Evolutionary conservation across 371 early-diverging fungal genomes (phyloP).

Genomic region (Dinochytrium kinnereticum): DNA sequence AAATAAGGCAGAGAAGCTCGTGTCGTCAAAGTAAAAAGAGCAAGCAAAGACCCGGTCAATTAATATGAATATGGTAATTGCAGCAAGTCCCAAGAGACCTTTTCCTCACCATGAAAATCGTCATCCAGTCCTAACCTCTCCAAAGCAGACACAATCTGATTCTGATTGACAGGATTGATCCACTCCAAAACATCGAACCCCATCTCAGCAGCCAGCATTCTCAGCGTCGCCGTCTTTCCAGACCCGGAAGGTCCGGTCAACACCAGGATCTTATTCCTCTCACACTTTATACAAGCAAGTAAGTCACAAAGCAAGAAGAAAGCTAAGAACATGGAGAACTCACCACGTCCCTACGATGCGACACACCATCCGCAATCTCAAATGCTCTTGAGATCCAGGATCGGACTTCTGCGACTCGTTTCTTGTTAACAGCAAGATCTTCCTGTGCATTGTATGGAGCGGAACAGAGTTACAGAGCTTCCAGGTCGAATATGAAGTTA

Average conservation of each 20-base stretch:
- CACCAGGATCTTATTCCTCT: slow-evolving; percentile 50
- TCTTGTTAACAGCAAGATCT: slow-evolving; percentile 65
- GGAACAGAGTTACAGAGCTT: not conserved
- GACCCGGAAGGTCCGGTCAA: slow-evolving; percentile 78
- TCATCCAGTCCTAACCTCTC: not conserved
- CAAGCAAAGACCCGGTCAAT: not conserved
- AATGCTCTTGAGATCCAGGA: slow-evolving; percentile 58
- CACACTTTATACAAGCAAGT: no score
- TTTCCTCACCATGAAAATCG: no score
- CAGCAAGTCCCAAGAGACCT: not conserved
- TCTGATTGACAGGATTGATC: slow-evolving; percentile 63
- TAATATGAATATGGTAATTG: not conserved
- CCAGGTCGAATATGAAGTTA: not conserved
- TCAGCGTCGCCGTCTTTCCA: slow-evolving; percentile 71
- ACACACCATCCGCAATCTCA: not conserved
- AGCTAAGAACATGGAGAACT: slow-evolving; percentile 24
- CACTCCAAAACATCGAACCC: slow-evolving; percentile 69
- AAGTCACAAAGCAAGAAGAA: no score
- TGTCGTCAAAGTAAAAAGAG: not conserved
- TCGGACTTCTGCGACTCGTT: slow-evolving; percentile 60
- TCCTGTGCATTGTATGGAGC: slow-evolving; percentile 15
- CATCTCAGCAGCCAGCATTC: slow-evolving; percentile 62
- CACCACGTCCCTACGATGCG: slow-evolving; percentile 24
- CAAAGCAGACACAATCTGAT: not conserved
- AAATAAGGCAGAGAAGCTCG: no score